A percentile compares a stretch with the other conserved stretches of the same genome.
phyloP scores from a whole-genome alignment of 129 eudicot species.

The Flaveria ramosissima region DNA sequence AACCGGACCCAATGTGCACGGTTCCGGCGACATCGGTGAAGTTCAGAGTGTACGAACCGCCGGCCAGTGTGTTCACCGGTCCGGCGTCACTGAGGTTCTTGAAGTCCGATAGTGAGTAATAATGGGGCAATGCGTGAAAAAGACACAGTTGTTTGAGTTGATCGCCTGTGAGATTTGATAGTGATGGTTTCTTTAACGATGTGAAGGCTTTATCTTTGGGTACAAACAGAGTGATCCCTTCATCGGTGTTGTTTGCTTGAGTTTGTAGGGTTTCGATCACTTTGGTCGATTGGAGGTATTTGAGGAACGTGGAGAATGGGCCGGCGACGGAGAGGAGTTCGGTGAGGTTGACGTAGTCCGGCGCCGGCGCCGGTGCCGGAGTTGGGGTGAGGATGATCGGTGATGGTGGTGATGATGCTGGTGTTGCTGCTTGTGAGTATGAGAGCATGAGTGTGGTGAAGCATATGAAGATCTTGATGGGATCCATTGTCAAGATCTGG shows the following conservation, averaged over 20 bases:
- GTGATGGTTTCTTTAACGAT: constrained; percentile 52
- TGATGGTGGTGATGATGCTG: constrained; percentile 34
- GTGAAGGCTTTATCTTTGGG: constrained; percentile 76
- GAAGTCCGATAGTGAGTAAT: constrained; percentile 78
- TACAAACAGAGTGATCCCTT: constrained; percentile 82
- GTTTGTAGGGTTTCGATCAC: constrained; percentile 74
- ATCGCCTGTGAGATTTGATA: constrained; percentile 72
- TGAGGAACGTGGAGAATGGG: constrained; percentile 84
- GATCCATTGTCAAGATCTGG: constrained; percentile 31
- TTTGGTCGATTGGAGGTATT: constrained; percentile 62
- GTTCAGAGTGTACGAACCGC: constrained; percentile 61
- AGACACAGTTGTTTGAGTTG: constrained; percentile 73
- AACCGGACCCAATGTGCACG: constrained; percentile 63
- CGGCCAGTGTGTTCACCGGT: constrained; percentile 70
- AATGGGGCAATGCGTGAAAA: constrained; percentile 83
- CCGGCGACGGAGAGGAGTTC: constrained; percentile 74
- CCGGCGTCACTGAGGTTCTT: constrained; percentile 59
- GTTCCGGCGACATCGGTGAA: constrained; percentile 66
- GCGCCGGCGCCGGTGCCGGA: constrained; percentile 91
- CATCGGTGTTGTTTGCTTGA: constrained; percentile 88
- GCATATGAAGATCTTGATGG: constrained; percentile 30
- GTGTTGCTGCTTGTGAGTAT: constrained; percentile 39
- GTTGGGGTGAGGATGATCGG: constrained; percentile 43
- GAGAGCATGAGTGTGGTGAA: constrained; percentile 42
- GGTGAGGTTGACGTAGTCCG: constrained; percentile 72